Base-by-base conservation (phyloP, 441 rosid species). In the Euphorbia corollata region DNA sequence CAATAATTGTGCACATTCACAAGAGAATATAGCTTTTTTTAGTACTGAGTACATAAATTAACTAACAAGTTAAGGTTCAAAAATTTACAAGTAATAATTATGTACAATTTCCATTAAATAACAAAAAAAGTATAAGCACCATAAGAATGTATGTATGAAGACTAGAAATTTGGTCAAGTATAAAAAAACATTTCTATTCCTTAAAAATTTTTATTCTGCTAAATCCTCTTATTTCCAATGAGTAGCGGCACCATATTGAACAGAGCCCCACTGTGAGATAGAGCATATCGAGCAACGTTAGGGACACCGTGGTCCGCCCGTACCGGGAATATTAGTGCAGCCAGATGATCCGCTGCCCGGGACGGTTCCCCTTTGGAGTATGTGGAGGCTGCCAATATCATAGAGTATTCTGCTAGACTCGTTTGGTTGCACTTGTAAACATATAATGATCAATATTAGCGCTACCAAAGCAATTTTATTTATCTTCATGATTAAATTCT, bases 281-380 rank as follows among this genome's bases (percentile, higher is more conserved):
- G 27, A 64, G 55, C 60, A 39, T 12, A 2, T 32, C 82, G 81
- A 5, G 88, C 82, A 38, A 82, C 41, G 0, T 20, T 16, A 18
- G 6, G 79, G 85, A 36, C 95, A 86, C 30, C 34, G 18, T 4
- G 80, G 6, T 27, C 88, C 81, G 23, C 73, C 64, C 6, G 61
- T 30, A 0, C 80, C 80, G 6, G 94, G 91, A 43, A 84, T 79
- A 72, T 80, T 45, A 51, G 94, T 84, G 79, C 91, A 88, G n/a
- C 85, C 78, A 0, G 94, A 88, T 16, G 79, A 6, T 1, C 72
- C 65, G 0, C 86, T 82, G 41, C 85, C 74, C 66, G 84, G 70
- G 6, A 75, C 80, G 0, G 66, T 22, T 4, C 78, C 89, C 73
- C 65, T 80, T 30, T 75, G 75, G 27, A 88, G 86, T 47, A 84